Evolutionary conservation across 73 alveolate genomes (phyloP).

Genomic region (Tetrahymena borealis): DNA sequence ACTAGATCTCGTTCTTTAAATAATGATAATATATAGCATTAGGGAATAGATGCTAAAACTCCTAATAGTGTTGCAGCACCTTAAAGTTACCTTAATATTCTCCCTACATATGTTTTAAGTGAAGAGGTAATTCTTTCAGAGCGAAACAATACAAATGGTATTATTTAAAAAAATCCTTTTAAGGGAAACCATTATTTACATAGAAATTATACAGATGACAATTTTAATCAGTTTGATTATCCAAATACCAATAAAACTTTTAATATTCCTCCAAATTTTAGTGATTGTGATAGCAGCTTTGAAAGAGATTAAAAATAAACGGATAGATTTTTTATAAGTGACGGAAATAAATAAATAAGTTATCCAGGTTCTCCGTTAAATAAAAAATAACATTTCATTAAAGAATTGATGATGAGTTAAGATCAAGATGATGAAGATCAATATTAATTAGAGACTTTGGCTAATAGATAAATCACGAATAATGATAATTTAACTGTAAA

Average conservation of each 20-base stretch:
- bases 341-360: neutral
- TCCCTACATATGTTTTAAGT: neutral
- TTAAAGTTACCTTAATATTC: neutral
- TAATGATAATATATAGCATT: neutral
- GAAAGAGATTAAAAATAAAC: too few relatives aligned
- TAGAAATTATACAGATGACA: too few relatives aligned
- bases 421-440: neutral
- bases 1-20: neutral
- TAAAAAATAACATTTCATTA: neutral
- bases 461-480: neutral
- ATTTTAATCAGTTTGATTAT: too few relatives aligned
- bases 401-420: neutral
- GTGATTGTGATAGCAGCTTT: too few relatives aligned
- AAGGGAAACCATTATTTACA: too few relatives aligned
- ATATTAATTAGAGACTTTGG: neutral
- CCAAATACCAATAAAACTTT: too few relatives aligned
- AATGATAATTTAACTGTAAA: neutral
- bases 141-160: neutral
- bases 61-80: neutral
- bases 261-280: too few relatives aligned
- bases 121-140: neutral
- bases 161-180: neutral
- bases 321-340: too few relatives aligned
- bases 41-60: neutral
- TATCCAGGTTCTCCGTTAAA: neutral